Evolutionary conservation across 1,139 yeast genomes (phyloP).

Genomic region (Hyphopichia fennica): DNA sequence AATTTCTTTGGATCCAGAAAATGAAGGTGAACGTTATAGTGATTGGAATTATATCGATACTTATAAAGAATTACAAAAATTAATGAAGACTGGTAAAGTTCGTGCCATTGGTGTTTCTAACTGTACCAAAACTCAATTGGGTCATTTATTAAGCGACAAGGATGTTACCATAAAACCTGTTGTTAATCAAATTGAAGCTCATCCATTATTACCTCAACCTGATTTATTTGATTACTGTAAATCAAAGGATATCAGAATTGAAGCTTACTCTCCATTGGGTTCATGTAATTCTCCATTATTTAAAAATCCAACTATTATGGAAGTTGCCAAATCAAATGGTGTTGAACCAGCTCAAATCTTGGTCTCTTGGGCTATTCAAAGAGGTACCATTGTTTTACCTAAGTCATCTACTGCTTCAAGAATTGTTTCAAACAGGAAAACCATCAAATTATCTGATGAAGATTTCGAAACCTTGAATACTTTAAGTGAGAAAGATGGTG

Average conservation of each 20-base stretch:
- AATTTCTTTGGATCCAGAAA: conserved; percentile 43
- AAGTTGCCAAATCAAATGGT: conserved; percentile 45
- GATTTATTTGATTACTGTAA: conserved; percentile 46
- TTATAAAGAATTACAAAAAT: conserved; percentile 66
- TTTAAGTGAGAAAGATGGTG: conserved; percentile 31
- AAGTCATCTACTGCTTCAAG: conserved; percentile 47
- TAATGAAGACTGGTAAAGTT: conserved; percentile 56
- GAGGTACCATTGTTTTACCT: conserved; percentile 54
- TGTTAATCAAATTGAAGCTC: conserved; percentile 59
- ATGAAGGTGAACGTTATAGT: conserved; percentile 20
- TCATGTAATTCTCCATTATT: conserved; percentile 53
- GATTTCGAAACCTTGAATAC: conserved; percentile 35
- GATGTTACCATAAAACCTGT: conserved; percentile 43
- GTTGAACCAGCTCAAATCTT: conserved; percentile 47
- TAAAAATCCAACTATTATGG: conserved; percentile 38
- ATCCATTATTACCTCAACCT: conserved; percentile 57
- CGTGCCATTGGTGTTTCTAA: conserved; percentile 66
- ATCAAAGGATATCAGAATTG: conserved; percentile 44
- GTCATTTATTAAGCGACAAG: conserved; percentile 47
- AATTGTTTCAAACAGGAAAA: conserved; percentile 33
- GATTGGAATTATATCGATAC: conserved; percentile 65
- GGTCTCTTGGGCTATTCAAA: conserved; percentile 54
- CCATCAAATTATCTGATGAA: conserved; percentile 31
- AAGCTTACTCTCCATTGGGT: conserved; percentile 65
- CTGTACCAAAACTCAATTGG: conserved; percentile 46